A percentile compares a stretch with the other conserved stretches of the same genome.
Conservation (phyloP, 2,329 filamentous ascomycete species). For the Colletotrichum sp. region DNA sequence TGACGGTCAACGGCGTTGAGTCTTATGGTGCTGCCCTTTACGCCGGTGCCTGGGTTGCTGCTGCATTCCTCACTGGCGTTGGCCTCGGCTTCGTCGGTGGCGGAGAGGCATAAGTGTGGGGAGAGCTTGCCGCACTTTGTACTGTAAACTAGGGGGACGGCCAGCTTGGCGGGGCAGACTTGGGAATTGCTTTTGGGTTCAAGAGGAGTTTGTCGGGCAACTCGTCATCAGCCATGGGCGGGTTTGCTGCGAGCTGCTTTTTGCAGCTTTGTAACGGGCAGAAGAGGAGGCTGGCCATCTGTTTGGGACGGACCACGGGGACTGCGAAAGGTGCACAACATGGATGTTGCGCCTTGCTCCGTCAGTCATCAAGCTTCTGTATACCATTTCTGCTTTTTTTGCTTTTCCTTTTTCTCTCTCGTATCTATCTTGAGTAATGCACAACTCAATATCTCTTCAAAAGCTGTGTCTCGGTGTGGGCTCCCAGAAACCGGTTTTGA, state of each 20-base stretch:
- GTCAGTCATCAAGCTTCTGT: constrained; percentile 1
- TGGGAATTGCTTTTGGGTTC: neutral
- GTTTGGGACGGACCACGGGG: neutral
- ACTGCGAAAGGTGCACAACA: neutral
- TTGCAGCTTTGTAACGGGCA: neutral
- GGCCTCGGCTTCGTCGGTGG: constrained; percentile 57
- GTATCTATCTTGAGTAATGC: constrained; percentile 6
- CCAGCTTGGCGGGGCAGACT: neutral
- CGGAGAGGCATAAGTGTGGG: constrained; percentile 25
- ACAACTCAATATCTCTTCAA: neutral
- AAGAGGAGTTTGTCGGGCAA: constrained; percentile 5
- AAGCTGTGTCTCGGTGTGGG: neutral
- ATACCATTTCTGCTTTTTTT: neutral
- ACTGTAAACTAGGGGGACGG: neutral
- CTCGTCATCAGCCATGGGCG: neutral
- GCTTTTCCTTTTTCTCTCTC: neutral
- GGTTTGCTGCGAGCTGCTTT: neutral
- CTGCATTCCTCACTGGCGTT: constrained; percentile 64
- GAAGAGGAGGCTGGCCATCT: neutral
- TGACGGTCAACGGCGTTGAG: constrained; percentile 75
- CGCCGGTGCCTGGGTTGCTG: constrained; percentile 75
- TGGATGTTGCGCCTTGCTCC: neutral
- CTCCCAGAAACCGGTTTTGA: neutral
- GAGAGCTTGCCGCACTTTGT: neutral
- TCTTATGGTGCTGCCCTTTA: constrained; percentile 73